Evolutionary conservation across 2,329 filamentous ascomycete species (phyloP).

Genomic region (Arachnopeziza araneosa): DNA sequence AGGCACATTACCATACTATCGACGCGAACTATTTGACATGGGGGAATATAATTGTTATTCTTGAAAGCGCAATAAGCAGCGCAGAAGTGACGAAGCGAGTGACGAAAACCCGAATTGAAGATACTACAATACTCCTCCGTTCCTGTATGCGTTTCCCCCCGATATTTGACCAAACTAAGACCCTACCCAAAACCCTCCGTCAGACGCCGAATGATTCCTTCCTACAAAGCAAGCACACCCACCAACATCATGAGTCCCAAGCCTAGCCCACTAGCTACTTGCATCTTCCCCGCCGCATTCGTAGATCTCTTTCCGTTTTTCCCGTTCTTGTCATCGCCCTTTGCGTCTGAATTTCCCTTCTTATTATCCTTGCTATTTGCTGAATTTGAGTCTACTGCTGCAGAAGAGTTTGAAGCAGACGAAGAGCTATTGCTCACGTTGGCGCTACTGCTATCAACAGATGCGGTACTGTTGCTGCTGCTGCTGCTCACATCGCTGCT

Average conservation of each 20-base stretch:
- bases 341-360: background rate
- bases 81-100: too few species aligned
- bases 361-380: background rate
- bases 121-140: too few species aligned
- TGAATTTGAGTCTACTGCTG: background rate
- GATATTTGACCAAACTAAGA: too few species aligned
- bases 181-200: too few species aligned
- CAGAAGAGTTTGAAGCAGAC: background rate
- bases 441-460: background rate
- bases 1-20: too few species aligned
- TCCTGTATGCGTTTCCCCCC: too few species aligned
- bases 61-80: too few species aligned
- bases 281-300: background rate
- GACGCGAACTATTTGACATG: too few species aligned
- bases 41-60: too few species aligned
- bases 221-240: background rate
- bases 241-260: background rate
- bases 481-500: background rate
- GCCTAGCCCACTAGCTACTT: background rate
- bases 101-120: too few species aligned
- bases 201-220: background rate
- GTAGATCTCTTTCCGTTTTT: background rate
- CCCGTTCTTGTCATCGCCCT: background rate
- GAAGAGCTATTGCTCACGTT: background rate
- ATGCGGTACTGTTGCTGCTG: background rate